Base-by-base conservation (phyloP, 169 alveolate species). In the Eimeria falciformis region DNA sequence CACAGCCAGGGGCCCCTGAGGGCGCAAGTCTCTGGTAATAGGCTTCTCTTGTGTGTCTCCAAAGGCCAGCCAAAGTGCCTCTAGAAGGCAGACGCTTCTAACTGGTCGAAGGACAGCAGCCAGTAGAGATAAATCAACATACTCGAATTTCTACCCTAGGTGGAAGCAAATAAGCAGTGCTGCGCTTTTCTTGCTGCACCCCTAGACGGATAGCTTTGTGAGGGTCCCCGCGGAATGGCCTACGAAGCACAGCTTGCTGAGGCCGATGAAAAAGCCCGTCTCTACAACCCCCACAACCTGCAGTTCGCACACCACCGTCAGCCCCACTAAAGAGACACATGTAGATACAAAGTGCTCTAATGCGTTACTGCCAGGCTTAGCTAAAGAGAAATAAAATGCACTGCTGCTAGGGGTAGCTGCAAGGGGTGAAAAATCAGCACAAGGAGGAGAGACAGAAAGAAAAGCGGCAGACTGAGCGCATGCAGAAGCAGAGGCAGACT, bases 241-340 rank as follows among this genome's bases (percentile, higher is more conserved):
- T 29, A 96, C 93, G 87, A 96, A 87, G 53, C 96, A 96, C 18
- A 92, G 91, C 25, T 95, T 90, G 21, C 96, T 94, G 96, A 96
- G 92, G 83, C 94, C 94, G 53, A 95, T 79, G 90, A 96, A 96
- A 46, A 96, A 85, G 5, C 98, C 98, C 40, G 94, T 92, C 69
- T 96, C 96, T 18, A 96, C 96, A 27, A 96, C 98, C 9, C 98
- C 98, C 11, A 62, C 83, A 21, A 85, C 81, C 91, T 85, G 83
- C 12, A 68, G 50, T 7, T 12, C 81, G 33, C 11, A 62, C 11
- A 62, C 21, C 58, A 14, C 14, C 21, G 58, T 7, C 58, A 62
- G 29, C 73, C 0, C 17, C n/a, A 62, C 73, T 62, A 12, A n/a
- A 62, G 11, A 62, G 73, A n/a, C 14, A 14, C 62, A 11, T 14